Evolutionary conservation across 176 grass and related monocot genomes (phyloP).

Genomic region (Avena eriantha): DNA sequence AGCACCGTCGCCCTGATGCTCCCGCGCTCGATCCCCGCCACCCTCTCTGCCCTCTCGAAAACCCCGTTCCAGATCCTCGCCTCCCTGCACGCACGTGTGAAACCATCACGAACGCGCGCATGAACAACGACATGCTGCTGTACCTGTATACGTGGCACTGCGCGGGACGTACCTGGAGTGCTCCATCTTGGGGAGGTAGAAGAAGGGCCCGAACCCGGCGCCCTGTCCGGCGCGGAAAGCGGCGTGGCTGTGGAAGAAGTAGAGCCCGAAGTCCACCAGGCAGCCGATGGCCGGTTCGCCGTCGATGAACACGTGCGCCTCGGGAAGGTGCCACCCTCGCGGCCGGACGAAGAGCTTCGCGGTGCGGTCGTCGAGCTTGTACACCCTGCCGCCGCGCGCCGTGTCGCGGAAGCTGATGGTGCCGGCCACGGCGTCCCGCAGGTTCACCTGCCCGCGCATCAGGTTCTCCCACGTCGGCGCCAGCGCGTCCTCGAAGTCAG

Average conservation of each 20-base stretch:
- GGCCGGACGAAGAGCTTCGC: conserved; percentile 91
- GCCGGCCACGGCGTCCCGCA: conserved; percentile 75
- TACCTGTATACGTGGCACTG: neutral
- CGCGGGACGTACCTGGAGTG: conserved; percentile 61
- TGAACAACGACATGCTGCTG: neutral
- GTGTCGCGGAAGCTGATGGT: conserved; percentile 72
- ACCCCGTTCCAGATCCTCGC: conserved; percentile 89
- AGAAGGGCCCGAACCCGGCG: conserved; percentile 75
- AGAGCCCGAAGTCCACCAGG: conserved; percentile 92
- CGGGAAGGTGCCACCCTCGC: conserved; percentile 88
- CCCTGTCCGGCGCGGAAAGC: conserved; percentile 70
- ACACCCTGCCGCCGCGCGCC: conserved; percentile 56
- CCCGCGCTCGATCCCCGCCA: conserved; percentile 56
- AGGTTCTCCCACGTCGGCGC: conserved; percentile 98
- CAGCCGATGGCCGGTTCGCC: conserved; percentile 79
- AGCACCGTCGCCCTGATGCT: conserved; percentile 92
- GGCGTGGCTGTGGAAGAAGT: conserved; percentile 95
- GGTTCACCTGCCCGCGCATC: conserved; percentile 88
- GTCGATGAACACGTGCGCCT: conserved; percentile 86
- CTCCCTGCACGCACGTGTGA: conserved; percentile 52
- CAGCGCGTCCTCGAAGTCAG: conserved; percentile 94
- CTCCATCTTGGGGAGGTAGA: conserved; percentile 99
- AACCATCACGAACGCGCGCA: neutral
- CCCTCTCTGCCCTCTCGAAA: conserved; percentile 75
- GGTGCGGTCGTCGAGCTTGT: conserved; percentile 56